phyloP scores from a whole-genome alignment of 192 early-diverging fungal genomes.

The Pilaira anomala region DNA sequence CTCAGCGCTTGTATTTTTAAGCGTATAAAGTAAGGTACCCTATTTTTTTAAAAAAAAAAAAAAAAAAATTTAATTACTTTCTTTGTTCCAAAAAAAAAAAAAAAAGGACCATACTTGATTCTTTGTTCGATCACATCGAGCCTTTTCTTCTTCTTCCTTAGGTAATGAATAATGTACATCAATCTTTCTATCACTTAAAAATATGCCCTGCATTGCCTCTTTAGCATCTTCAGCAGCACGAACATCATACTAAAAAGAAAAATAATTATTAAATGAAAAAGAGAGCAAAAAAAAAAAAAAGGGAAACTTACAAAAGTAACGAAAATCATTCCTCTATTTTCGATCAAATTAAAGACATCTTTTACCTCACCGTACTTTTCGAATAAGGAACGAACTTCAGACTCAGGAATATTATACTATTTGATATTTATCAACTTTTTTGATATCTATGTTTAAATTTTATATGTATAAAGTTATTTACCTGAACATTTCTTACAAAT shows the following conservation, averaged over 20 bases:
- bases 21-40: slow-evolving; percentile 45
- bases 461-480: slow-evolving; percentile 2
- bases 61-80: background rate
- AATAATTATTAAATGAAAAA: background rate
- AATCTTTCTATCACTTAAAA: slow-evolving; percentile 40
- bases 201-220: slow-evolving; percentile 33
- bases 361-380: slow-evolving; percentile 57
- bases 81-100: background rate
- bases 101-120: slow-evolving; percentile 38
- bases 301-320: slow-evolving; percentile 53
- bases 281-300: background rate
- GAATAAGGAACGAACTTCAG: slow-evolving; percentile 43
- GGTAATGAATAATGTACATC: slow-evolving; percentile 55
- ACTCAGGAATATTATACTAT: slow-evolving; percentile 38
- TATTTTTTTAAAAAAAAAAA: too few species aligned
- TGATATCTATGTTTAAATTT: background rate
- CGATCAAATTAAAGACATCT: slow-evolving; percentile 52
- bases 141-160: slow-evolving; percentile 38
- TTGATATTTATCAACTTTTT: background rate
- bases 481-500: slow-evolving; percentile 44
- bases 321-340: slow-evolving; percentile 55
- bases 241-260: slow-evolving; percentile 43
- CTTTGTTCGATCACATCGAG: slow-evolving; percentile 40
- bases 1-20: slow-evolving; percentile 36
- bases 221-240: slow-evolving; percentile 50